Evolutionary conservation across 2,329 filamentous ascomycete genomes (phyloP), one percentile per base, ranked within the genome.

Genomic region (Diaporthe citriasiana): DNA sequence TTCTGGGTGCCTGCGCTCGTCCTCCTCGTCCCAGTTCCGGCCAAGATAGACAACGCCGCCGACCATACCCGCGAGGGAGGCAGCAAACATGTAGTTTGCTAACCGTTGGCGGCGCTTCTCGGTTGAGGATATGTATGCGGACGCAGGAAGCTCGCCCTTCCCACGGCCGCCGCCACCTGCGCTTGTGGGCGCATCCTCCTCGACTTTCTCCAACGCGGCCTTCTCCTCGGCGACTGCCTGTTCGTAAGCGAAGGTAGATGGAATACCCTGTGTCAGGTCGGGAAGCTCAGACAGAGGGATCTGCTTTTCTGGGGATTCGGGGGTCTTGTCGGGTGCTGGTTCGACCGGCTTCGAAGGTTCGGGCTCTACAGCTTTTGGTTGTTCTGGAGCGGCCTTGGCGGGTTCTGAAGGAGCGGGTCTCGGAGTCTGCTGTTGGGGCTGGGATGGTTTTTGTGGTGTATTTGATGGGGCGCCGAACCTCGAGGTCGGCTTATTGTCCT

Each of bases 181-280:
- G 47, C 76, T 80, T 73, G 73, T 78, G 3, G 82, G 79, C 22
- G 82, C 81, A 19, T 82, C 79, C 60, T 84, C 82, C 15, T 85
- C 83, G 25, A 86, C 75, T 0, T 84, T 78, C 47, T 84, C 73
- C 56, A 85, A 73, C 0, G 81, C 81, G 0, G 81, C 77, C 77
- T 82, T 78, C 78, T 85, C 76, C 77, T 80, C 84, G n/a, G 84
- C 82, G 75, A 85, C 83, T 0, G 85, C 83, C 73, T 93, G 89
- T 84, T 98, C 96, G 74, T 92, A 92, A 73, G 93, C 94, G 72
- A 98, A 89, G 0, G 95, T 98, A 2, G 95, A 98, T 0, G 96
- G 96, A 76, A 98, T 97, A 77, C 96, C 96, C 80, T 96, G 93
- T n/a, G 95, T 97, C 57, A 98, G 88, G 81, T 98, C 95, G 70